These are phyloP conservation scores for Eudorina sp. DNA, from an alignment of 139 green algal genomes.

Conservation along the genomic window DNA sequence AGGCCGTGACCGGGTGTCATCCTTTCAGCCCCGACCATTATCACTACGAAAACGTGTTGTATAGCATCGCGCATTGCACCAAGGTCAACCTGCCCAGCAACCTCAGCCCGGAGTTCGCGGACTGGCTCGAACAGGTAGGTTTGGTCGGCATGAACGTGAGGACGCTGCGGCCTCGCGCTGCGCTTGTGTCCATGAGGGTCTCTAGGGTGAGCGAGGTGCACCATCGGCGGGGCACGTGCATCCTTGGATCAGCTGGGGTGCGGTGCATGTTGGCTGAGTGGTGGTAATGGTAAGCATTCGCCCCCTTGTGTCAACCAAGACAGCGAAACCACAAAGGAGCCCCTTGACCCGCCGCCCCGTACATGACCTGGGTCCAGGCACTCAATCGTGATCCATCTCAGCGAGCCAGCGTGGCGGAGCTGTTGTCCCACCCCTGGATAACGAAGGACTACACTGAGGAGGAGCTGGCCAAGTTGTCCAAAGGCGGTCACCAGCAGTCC, in stretches of 20 bases:
- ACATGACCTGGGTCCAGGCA: too few species aligned
- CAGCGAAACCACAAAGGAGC: too few species aligned
- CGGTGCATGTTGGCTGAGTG: too few species aligned
- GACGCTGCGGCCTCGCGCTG: too few species aligned
- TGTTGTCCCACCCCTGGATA: constrained; percentile 60
- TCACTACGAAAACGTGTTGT: constrained; percentile 47
- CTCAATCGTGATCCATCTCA: constrained; percentile 53
- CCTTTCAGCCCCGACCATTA: constrained; percentile 61
- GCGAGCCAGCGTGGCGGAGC: constrained; percentile 48
- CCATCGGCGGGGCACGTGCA: too few species aligned
- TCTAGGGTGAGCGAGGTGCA: too few species aligned
- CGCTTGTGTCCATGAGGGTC: too few species aligned
- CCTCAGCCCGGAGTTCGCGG: constrained; percentile 36
- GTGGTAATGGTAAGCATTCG: too few species aligned
- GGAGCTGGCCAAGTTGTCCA: background rate
- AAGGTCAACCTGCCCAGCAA: constrained; percentile 44
- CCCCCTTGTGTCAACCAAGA: too few species aligned
- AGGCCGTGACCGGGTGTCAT: constrained; percentile 61
- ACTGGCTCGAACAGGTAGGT: constrained; percentile 39
- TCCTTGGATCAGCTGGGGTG: too few species aligned
- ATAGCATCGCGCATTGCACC: constrained; percentile 40
- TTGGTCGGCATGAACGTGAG: too few species aligned
- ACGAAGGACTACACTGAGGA: constrained; percentile 17
- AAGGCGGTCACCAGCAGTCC: background rate
- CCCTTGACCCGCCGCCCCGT: too few species aligned